Conservation (phyloP, 2,329 filamentous ascomycete genomes). For the Ophiostoma novo-ulmi region DNA sequence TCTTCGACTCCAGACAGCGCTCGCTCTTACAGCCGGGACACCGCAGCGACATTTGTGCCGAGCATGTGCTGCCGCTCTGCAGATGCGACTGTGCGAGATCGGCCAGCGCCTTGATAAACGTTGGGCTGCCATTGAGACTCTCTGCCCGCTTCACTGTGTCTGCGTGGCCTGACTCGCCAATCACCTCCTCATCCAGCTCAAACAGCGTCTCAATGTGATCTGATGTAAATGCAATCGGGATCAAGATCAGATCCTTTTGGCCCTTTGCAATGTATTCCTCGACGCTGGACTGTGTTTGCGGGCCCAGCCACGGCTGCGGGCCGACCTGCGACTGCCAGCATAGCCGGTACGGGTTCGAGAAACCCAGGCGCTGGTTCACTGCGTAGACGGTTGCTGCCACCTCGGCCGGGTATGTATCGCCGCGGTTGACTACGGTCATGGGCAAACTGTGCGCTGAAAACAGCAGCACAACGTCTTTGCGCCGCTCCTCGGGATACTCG, state of each 20-base stretch:
- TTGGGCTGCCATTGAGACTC: constrained; percentile 81
- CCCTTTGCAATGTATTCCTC: constrained; percentile 85
- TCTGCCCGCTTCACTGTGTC: constrained; percentile 86
- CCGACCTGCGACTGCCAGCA: constrained; percentile 99
- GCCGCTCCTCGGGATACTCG: constrained; percentile 75
- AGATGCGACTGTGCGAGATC: constrained; percentile 81
- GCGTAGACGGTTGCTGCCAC: constrained; percentile 94
- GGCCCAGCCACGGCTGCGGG: constrained; percentile 89
- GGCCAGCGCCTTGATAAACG: constrained; percentile 86
- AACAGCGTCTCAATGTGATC: constrained; percentile 97
- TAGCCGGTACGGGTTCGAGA: constrained; percentile 84
- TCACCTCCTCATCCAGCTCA: constrained; percentile 91
- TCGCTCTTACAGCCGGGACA: constrained; percentile 93
- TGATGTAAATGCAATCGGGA: constrained; percentile 97
- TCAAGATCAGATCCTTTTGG: constrained; percentile 82
- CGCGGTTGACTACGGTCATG: constrained; percentile 94
- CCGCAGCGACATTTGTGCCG: constrained; percentile 78
- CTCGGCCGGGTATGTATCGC: constrained; percentile 91
- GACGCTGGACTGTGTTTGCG: constrained; percentile 85
- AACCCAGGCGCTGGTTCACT: constrained; percentile 86
- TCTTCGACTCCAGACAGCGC: constrained; percentile 72
- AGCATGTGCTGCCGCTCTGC: constrained; percentile 61
- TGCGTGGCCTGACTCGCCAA: constrained; percentile 72
- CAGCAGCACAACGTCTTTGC: constrained; percentile 75
- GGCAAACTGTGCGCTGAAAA: constrained; percentile 95